phyloP scores from a whole-genome alignment of 2,329 filamentous ascomycete species.

The Didymella glomerata region DNA sequence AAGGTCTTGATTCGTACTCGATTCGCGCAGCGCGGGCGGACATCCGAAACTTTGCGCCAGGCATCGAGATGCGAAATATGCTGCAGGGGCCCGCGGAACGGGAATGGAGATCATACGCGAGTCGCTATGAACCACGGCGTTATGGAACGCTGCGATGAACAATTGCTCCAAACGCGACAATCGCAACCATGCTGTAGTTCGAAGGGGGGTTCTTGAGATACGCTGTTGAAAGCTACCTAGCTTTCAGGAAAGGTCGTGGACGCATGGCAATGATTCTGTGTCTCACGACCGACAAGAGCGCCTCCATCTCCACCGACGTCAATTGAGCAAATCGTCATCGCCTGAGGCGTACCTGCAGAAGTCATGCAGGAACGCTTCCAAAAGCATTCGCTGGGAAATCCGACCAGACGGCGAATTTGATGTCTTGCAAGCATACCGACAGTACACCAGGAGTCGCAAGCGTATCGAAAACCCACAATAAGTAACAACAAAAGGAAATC shows the following conservation, averaged over 20 bases:
- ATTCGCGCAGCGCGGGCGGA: not conserved
- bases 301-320: not conserved
- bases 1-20: not conserved
- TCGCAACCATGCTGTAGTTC: not conserved
- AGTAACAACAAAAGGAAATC: not conserved
- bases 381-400: not conserved
- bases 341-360: not conserved
- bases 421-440: not conserved
- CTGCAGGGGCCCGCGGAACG: slow-evolving; percentile 10
- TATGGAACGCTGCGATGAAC: slow-evolving; percentile 3
- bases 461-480: not conserved
- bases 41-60: slow-evolving; percentile 2
- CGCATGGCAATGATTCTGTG: not conserved
- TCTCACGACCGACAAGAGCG: not conserved
- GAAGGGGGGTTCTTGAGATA: not conserved
- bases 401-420: not conserved
- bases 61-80: slow-evolving; percentile 5
- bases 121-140: not conserved
- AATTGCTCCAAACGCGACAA: not conserved
- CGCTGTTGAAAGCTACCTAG: not conserved
- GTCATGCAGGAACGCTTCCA: not conserved
- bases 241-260: not conserved
- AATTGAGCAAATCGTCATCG: not conserved
- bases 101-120: slow-evolving; percentile 6
- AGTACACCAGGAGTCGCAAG: not conserved